Base-by-base conservation (phyloP, 768 basidiomycete species). In the Nevesoporus exiguus region DNA sequence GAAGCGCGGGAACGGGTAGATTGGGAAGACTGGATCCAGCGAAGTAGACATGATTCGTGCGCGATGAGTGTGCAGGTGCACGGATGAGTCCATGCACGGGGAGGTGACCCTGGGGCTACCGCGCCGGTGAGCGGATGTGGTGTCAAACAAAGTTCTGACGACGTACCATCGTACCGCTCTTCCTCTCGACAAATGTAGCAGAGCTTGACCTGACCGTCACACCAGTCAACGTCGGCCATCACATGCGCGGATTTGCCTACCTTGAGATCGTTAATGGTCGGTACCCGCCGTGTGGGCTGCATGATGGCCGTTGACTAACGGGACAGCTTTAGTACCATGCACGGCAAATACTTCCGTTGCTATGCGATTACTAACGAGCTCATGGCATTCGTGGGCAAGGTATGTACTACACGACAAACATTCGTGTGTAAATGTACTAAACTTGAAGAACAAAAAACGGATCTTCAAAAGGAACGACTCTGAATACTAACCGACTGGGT, bases 141-240 rank as follows among this genome's bases (percentile, higher is more conserved):
- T 29, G 19, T 5, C 21, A 30, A 11, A 19, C 4, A 33, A 11
- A 17, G 36, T 34, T 2, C 5, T 9, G 15, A 10, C 42, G 25
- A 10, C 27, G 42, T 60, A 73, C 78, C 67, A 45, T 81, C 81
- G 53, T 76, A 74, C 3, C 57, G 69, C 55, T 89, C 87, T 65
- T 89, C 87, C 61, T 90, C 88, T 29, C 85, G 73, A 61, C 89
- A 91, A 52, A 91, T 90, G 67, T 87, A 91, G 59, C 89, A 91
- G 11, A 88, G 74, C 67, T 90, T 91, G 57, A 90, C 81, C 74
- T 80, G 52, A 27, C 42, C 13, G 36, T 25, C 48, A 31, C 22
- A 43, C 48, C 15, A 21, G 55, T 57, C 50, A 58, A 30, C 45
- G 44, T 13, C 30, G 1, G n/a, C 39, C 14, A 19, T 10, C 3